Evolutionary conservation across 192 early-diverging fungal species (phyloP), one percentile per base, ranked within the genome.

Genomic region (Bifiguratus adelaidae): DNA sequence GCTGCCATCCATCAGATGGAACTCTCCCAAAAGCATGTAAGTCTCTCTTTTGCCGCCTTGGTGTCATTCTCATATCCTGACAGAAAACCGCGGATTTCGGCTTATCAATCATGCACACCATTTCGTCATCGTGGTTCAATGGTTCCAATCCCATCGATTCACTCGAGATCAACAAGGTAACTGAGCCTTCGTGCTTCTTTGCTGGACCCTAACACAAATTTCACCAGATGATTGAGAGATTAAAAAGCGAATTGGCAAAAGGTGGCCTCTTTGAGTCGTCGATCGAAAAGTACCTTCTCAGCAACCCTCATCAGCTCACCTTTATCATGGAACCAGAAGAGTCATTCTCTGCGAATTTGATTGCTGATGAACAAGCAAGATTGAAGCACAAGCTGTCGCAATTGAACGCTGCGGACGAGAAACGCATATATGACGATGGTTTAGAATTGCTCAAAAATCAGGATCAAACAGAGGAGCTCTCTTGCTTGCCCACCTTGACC

Each of bases 21-120:
- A 63, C 73, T 97, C 18, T 82, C 81, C 1, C 77, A 92, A 44
- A 86, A 88, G 50, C 94, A 94, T 71, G 80, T 83, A 67, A 63
- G 68, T 34, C 26, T 7, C 2, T 4, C 2, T 2, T 40, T 30
- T 25, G 47, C 19, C 0, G 21, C 1, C n/a, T 23, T 45, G 8
- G 16, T 21, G 5, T 24, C 11, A 28, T 3, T 16, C 18, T 38
- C 33, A 52, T 27, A 15, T 22, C 7, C 42, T 18, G 16, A 21
- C 63, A 83, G 81, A 85, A 88, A 67, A 88, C 80, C 3, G 77
- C 86, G 0, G 73, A 81, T 54, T 97, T 95, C 73, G 91, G 91
- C 21, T 71, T 97, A 61, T 65, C 58, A 7, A 52, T 95, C 18
- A 86, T 89, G 77, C 76, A 86, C 41, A 70, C 72, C 1, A 53